Percentiles rank a stretch among this genome's conserved stretches.
Evolutionary conservation across 768 basidiomycete species (phyloP).

Genomic region (Russula griseocarnosa): DNA sequence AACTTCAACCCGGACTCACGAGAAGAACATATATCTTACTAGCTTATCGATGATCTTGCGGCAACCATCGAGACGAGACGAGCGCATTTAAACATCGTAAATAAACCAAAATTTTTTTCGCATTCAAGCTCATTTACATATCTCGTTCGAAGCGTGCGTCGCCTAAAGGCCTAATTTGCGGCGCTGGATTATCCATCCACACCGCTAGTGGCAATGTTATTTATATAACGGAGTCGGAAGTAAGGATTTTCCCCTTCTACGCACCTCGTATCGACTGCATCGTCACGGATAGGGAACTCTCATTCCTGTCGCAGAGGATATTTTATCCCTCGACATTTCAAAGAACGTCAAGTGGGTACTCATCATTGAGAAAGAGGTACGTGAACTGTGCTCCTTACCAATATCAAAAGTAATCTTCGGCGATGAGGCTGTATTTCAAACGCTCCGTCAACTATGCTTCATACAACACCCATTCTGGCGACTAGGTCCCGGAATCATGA

Average conservation of each 20-base stretch:
- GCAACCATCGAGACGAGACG: constrained; percentile 74
- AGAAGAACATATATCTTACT: constrained; percentile 5
- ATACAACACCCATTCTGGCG: constrained; percentile 43
- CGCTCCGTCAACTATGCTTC: constrained; percentile 60
- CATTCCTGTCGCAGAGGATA: constrained; percentile 73
- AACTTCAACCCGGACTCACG: constrained; percentile 2
- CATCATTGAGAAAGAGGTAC: constrained; percentile 90
- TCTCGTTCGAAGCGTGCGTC: constrained; percentile 63
- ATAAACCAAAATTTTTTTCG: constrained; percentile 27
- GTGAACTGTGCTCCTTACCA: constrained; percentile 11
- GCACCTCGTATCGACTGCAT: not conserved
- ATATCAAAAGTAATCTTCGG: not conserved
- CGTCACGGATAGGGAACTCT: constrained; percentile 53
- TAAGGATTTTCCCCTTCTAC: constrained; percentile 31
- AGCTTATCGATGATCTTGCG: constrained; percentile 89
- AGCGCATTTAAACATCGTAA: constrained; percentile 75
- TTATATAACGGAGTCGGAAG: constrained; percentile 55
- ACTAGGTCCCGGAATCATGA: constrained; percentile 64
- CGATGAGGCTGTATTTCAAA: constrained; percentile 87
- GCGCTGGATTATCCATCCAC: constrained; percentile 55
- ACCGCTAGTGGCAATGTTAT: constrained; percentile 54
- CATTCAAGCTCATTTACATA: constrained; percentile 14
- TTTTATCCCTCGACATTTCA: constrained; percentile 56
- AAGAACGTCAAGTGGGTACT: constrained; percentile 69
- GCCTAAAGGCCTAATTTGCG: constrained; percentile 83